Evolutionary conservation across 2,329 filamentous ascomycete genomes (phyloP).

Genomic region (Colletotrichum sp.): DNA sequence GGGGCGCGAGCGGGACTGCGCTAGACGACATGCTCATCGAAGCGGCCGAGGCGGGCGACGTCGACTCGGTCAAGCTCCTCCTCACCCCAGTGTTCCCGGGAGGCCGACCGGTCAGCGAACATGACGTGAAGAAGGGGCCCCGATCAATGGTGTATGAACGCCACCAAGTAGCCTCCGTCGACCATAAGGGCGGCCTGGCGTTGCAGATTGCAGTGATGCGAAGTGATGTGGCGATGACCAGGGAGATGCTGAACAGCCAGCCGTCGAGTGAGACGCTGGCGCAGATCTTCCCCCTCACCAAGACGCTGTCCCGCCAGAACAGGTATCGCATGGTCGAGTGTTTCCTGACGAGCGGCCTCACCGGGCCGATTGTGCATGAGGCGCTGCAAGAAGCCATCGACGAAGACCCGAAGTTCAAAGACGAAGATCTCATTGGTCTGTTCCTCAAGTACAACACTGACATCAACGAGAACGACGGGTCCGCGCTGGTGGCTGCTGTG

Average conservation of each 20-base stretch:
- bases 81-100: slow-evolving; percentile 53
- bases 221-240: slow-evolving; percentile 48
- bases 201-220: slow-evolving; percentile 53
- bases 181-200: slow-evolving; percentile 56
- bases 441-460: slow-evolving; percentile 58
- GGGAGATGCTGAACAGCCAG: slow-evolving; percentile 49
- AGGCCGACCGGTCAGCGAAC: slow-evolving; percentile 24
- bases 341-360: slow-evolving; percentile 54
- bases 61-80: slow-evolving; percentile 51
- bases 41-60: slow-evolving; percentile 52
- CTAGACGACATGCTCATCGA: slow-evolving; percentile 57
- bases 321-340: slow-evolving; percentile 54
- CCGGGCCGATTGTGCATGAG: slow-evolving; percentile 49
- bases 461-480: slow-evolving; percentile 57
- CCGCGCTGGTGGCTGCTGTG: slow-evolving; percentile 54
- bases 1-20: slow-evolving; percentile 52
- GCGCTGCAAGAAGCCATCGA: slow-evolving; percentile 59
- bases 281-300: slow-evolving; percentile 53
- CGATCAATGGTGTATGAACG: slow-evolving; percentile 39
- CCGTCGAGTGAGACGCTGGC: slow-evolving; percentile 53
- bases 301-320: slow-evolving; percentile 43
- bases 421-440: slow-evolving; percentile 56
- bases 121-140: slow-evolving; percentile 20
- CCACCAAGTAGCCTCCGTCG: slow-evolving; percentile 57
- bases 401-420: slow-evolving; percentile 50